phyloP scores from a whole-genome alignment of 495 filamentous ascomycete genomes.

The Talaromyces thailandensis region DNA sequence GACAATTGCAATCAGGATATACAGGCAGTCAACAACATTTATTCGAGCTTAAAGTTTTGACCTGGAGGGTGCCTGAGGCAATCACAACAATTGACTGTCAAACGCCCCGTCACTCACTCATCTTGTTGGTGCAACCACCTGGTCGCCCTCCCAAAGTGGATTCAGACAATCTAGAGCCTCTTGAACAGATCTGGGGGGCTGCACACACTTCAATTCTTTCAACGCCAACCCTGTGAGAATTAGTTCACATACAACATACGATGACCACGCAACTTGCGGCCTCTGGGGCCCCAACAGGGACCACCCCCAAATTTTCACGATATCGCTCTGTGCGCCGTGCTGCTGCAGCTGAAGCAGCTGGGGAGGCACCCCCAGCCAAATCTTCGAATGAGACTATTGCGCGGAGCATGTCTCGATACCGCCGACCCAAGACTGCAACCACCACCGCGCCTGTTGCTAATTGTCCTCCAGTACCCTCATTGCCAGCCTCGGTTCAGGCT shows the following conservation, averaged over 20 bases:
- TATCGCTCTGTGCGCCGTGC: constrained; percentile 26
- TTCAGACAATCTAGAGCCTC: neutral
- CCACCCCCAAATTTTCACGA: constrained; percentile 25
- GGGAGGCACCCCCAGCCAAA: neutral
- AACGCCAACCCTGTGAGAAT: neutral
- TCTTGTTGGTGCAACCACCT: neutral
- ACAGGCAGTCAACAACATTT: neutral
- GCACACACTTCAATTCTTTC: neutral
- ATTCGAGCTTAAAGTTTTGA: neutral
- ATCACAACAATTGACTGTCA: neutral
- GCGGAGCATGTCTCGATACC: constrained; percentile 53
- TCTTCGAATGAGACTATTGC: constrained; percentile 28
- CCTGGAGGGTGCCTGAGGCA: neutral
- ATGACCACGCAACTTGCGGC: constrained; percentile 12
- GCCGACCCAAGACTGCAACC: constrained; percentile 27
- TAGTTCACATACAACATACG: neutral
- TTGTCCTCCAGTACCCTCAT: constrained; percentile 20
- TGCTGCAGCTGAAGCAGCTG: constrained; percentile 14
- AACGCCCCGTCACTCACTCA: neutral
- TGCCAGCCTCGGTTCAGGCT: neutral
- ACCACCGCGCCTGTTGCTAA: constrained; percentile 12
- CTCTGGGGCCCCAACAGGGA: constrained; percentile 5
- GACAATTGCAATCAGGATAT: neutral
- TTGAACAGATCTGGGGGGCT: neutral
- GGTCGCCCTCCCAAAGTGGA: neutral